These are phyloP conservation scores for Cornus florida DNA, from an alignment of 148 eudicot species.

Conservation along the genomic window DNA sequence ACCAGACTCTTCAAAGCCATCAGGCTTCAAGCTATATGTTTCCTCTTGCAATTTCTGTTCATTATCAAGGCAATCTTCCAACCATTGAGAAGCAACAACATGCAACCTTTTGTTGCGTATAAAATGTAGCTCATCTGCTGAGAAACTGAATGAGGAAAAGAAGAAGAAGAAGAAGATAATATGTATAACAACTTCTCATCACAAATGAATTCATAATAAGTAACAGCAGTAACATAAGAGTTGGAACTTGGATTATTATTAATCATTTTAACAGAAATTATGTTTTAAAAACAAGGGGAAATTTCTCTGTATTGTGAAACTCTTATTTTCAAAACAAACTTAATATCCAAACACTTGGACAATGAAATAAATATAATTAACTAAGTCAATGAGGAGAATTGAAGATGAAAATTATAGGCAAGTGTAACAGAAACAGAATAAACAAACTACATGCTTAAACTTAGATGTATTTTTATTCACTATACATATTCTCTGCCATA, in stretches of 20 bases:
- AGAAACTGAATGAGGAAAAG: conserved; percentile 41
- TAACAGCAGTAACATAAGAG: not conserved
- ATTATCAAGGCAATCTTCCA: conserved; percentile 67
- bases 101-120: conserved; percentile 52
- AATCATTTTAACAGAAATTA: not conserved
- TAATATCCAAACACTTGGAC: not conserved
- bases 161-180: not conserved
- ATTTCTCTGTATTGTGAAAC: no score
- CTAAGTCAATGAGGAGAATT: not conserved
- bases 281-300: not conserved
- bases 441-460: not conserved
- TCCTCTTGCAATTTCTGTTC: conserved; percentile 57
- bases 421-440: not conserved
- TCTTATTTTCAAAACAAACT: no score
- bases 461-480: not conserved
- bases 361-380: not conserved
- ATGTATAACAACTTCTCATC: not conserved
- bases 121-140: conserved; percentile 47
- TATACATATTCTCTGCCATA: not conserved
- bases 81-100: conserved; percentile 70
- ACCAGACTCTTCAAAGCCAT: conserved; percentile 44
- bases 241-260: not conserved
- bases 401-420: not conserved
- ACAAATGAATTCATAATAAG: not conserved
- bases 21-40: conserved; percentile 60